Conservation (phyloP, 2,329 filamentous ascomycete genomes). For the Paraphaeosphaeria minitans region DNA sequence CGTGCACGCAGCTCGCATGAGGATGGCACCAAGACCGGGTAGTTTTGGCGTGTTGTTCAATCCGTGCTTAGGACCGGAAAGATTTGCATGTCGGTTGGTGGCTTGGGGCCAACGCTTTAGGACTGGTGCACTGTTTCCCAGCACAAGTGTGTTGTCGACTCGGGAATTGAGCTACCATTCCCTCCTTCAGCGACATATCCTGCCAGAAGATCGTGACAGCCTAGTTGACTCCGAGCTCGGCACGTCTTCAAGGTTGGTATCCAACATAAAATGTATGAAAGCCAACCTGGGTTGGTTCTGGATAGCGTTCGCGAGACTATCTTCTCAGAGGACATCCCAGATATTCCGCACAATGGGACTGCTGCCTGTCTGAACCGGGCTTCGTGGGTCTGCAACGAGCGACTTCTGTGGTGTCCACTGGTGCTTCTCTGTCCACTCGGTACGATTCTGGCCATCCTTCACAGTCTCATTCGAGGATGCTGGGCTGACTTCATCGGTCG, state of each 20-base stretch:
- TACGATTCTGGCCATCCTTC: constrained; percentile 34
- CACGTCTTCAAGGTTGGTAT: not conserved
- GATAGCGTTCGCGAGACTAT: not conserved
- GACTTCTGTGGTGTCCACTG: constrained; percentile 59
- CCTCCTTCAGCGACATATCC: not conserved
- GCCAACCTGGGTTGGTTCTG: not conserved
- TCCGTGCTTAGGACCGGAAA: not conserved
- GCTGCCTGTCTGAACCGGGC: constrained; percentile 74
- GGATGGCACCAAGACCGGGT: not conserved
- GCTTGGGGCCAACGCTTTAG: constrained; percentile 3
- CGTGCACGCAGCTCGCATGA: not conserved
- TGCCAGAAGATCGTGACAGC: not conserved
- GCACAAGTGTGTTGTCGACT: constrained; percentile 11
- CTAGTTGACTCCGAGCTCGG: not conserved
- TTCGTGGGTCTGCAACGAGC: constrained; percentile 71
- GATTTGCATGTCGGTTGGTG: constrained; percentile 8
- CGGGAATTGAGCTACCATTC: constrained; percentile 2
- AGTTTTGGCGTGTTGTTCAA: not conserved
- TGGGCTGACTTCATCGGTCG: constrained; percentile 35
- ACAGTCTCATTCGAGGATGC: constrained; percentile 41
- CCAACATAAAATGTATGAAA: not conserved
- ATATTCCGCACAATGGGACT: constrained; percentile 78
- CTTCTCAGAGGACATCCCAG: constrained; percentile 70
- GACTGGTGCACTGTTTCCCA: not conserved
- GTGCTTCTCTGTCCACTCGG: constrained; percentile 34